A percentile compares a stretch with the other conserved stretches of the same genome.
Conservation (phyloP, 768 basidiomycete species). For the Amanita molliuscula region DNA sequence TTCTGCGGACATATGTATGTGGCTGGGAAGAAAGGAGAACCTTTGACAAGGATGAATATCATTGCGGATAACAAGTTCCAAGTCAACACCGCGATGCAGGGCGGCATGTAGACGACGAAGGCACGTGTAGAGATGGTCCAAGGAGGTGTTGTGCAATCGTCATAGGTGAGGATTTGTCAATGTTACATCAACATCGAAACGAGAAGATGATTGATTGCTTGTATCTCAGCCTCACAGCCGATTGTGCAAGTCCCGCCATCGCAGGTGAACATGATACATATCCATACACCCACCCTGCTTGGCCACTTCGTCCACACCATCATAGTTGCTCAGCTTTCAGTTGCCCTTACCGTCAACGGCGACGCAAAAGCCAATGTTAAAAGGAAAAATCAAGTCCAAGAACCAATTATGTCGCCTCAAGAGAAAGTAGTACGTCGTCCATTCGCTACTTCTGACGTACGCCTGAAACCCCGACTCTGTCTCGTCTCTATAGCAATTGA, state of each 20-base stretch:
- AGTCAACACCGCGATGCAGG: slow-evolving; percentile 64
- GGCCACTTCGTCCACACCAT: not conserved
- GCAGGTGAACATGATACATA: no score
- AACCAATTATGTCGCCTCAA: slow-evolving; percentile 66
- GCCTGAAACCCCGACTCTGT: slow-evolving; percentile 2
- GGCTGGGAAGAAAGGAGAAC: slow-evolving; percentile 45
- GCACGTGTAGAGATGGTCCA: slow-evolving; percentile 49
- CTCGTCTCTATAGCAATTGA: not conserved
- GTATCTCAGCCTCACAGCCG: slow-evolving; percentile 9
- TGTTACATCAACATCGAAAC: not conserved
- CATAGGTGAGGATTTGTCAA: slow-evolving; percentile 21
- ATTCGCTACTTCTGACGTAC: slow-evolving; percentile 3
- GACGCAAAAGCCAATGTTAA: slow-evolving; percentile 8
- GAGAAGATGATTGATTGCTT: slow-evolving; percentile 10
- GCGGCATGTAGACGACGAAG: slow-evolving; percentile 56
- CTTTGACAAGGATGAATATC: slow-evolving; percentile 40
- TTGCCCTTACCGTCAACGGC: not conserved
- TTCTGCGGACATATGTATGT: slow-evolving; percentile 55
- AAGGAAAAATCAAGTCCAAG: slow-evolving; percentile 55
- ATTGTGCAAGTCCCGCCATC: slow-evolving; percentile 10
- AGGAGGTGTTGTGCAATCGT: slow-evolving; percentile 21
- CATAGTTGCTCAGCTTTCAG: not conserved
- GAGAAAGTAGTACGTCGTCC: slow-evolving; percentile 37
- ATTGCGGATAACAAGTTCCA: slow-evolving; percentile 66
- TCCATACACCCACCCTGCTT: not conserved